phyloP scores from a whole-genome alignment of 2,329 filamentous ascomycete species.

The Cordyceps fumosorosea region DNA sequence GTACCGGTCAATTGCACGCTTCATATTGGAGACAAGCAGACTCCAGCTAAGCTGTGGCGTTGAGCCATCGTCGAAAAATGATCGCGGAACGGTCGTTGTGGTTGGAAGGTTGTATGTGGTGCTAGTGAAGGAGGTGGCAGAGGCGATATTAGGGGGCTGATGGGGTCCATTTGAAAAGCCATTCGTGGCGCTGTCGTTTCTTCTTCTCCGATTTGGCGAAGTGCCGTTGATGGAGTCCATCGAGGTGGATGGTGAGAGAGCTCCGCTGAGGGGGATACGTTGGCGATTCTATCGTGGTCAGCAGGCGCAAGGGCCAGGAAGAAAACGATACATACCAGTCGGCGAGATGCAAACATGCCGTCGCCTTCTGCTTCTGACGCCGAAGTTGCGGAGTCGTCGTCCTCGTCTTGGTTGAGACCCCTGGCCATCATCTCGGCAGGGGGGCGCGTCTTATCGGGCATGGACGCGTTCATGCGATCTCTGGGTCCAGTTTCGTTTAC shows the following conservation, averaged over 20 bases:
- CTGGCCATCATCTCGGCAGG: slow-evolving; percentile 87
- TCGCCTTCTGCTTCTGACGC: slow-evolving; percentile 80
- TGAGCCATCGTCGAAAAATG: slow-evolving; percentile 86
- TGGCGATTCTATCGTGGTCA: slow-evolving; percentile 19
- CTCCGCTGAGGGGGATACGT: slow-evolving; percentile 61
- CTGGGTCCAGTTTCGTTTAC: slow-evolving; percentile 76
- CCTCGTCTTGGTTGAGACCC: slow-evolving; percentile 75
- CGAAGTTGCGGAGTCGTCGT: slow-evolving; percentile 80
- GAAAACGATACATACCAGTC: slow-evolving; percentile 46
- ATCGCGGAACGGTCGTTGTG: slow-evolving; percentile 61
- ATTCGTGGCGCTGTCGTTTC: slow-evolving; percentile 50
- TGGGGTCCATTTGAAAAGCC: slow-evolving; percentile 30
- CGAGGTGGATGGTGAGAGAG: slow-evolving; percentile 78
- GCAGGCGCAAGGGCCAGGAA: neutral
- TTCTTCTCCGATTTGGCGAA: slow-evolving; percentile 51
- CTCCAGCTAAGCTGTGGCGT: slow-evolving; percentile 82
- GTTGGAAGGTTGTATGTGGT: slow-evolving; percentile 51
- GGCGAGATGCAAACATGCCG: slow-evolving; percentile 60
- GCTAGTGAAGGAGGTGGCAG: slow-evolving; percentile 57
- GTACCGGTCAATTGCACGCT: slow-evolving; percentile 81
- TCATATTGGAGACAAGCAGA: slow-evolving; percentile 86
- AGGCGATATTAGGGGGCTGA: slow-evolving; percentile 45
- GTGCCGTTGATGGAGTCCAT: slow-evolving; percentile 81
- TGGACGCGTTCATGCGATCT: slow-evolving; percentile 79
- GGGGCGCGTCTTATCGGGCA: slow-evolving; percentile 84